phyloP scores from a whole-genome alignment of 2,329 filamentous ascomycete genomes.

The Trichoderma polysporum region DNA sequence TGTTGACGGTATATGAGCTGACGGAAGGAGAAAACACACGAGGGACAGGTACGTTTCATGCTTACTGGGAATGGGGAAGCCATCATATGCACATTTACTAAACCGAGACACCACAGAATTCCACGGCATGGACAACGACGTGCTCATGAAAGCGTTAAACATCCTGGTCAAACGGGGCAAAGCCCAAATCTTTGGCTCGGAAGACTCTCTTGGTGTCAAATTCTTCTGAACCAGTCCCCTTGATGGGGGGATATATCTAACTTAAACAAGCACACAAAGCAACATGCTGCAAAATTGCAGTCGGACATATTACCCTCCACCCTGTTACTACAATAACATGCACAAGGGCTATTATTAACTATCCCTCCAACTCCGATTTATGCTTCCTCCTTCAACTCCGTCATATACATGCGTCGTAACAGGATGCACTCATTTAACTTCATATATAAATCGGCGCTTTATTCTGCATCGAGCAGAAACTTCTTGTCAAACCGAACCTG shows the following conservation, averaged over 20 bases:
- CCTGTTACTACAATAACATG: neutral
- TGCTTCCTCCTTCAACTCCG: slow-evolving; percentile 21
- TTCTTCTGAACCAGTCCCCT: slow-evolving; percentile 68
- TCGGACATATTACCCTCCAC: neutral
- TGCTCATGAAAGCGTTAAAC: slow-evolving; percentile 75
- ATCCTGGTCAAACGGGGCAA: slow-evolving; percentile 86
- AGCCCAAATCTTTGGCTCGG: slow-evolving; percentile 88
- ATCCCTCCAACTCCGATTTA: neutral
- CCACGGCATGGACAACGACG: slow-evolving; percentile 80
- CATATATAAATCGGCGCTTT: neutral
- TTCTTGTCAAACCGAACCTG: slow-evolving; percentile 66
- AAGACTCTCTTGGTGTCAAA: slow-evolving; percentile 89
- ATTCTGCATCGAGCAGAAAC: slow-evolving; percentile 49
- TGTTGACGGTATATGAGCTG: slow-evolving; percentile 91
- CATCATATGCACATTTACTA: neutral
- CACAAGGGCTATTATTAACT: neutral
- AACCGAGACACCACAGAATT: slow-evolving; percentile 59
- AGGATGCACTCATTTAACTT: neutral
- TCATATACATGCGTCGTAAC: slow-evolving; percentile 21
- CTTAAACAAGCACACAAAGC: neutral
- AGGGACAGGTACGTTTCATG: slow-evolving; percentile 57
- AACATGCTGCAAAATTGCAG: neutral
- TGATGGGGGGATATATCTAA: neutral
- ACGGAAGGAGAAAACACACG: slow-evolving; percentile 78
- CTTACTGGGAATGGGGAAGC: neutral